Evolutionary conservation across 257 asterid genomes (phyloP).

Genomic region (Jasminum sambac): DNA sequence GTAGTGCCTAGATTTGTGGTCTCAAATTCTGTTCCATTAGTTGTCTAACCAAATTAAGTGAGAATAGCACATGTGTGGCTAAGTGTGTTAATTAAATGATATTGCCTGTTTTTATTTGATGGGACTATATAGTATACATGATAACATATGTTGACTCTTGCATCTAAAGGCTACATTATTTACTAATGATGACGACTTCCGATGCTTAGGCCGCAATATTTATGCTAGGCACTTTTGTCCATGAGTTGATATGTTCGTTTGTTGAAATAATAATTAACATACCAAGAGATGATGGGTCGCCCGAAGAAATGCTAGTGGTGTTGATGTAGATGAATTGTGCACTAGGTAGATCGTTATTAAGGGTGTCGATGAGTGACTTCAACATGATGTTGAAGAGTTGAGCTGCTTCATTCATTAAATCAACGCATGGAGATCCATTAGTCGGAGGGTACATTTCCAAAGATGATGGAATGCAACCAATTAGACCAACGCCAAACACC

Average conservation of each 20-base stretch:
- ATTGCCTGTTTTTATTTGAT: too few species aligned
- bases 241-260: background rate
- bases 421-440: constrained; percentile 43
- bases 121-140: too few species aligned
- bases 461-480: constrained; percentile 50
- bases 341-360: constrained; percentile 28
- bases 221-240: too few species aligned
- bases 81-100: too few species aligned
- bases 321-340: constrained; percentile 54
- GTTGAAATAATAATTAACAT: background rate
- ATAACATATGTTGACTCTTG: too few species aligned
- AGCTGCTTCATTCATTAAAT: constrained; percentile 32
- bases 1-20: too few species aligned
- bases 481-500: constrained; percentile 38
- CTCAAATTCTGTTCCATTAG: too few species aligned
- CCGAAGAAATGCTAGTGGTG: constrained; percentile 30
- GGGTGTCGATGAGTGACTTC: constrained; percentile 32
- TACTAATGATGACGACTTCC: too few species aligned
- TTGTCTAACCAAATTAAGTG: too few species aligned
- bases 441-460: constrained; percentile 24
- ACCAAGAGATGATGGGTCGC: constrained; percentile 30
- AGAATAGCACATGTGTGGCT: too few species aligned
- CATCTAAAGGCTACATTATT: too few species aligned
- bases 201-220: too few species aligned
- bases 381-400: constrained; percentile 35